A percentile compares a stretch with the other conserved stretches of the same genome.
Evolutionary conservation across 108 stramenopile species (phyloP).

Genomic region (Asterionellopsis glacialis): DNA sequence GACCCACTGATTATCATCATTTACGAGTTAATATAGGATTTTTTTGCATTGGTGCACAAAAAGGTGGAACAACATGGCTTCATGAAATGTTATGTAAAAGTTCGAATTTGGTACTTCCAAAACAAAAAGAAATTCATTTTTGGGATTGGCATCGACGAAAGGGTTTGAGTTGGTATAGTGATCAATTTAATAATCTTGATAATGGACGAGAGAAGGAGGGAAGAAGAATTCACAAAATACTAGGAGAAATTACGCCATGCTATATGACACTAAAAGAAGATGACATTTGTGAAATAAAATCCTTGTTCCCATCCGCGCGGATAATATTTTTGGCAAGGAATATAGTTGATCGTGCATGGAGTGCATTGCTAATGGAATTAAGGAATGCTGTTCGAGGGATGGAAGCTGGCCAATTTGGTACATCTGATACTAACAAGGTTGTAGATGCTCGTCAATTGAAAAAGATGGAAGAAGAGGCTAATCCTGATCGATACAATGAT

Average conservation of each 20-base stretch:
- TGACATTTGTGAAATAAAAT: conserved; percentile 28
- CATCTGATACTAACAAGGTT: not conserved
- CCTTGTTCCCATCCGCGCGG: conserved; percentile 28
- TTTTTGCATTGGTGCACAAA: conserved; percentile 54
- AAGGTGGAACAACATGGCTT: conserved; percentile 56
- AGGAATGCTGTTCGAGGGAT: conserved; percentile 33
- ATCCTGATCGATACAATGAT: conserved; percentile 29
- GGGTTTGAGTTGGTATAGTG: conserved; percentile 46
- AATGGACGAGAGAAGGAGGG: too few species aligned
- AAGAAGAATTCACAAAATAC: too few species aligned
- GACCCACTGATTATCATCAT: conserved; percentile 8
- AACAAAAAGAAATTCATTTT: conserved; percentile 54
- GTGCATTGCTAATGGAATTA: conserved; percentile 49
- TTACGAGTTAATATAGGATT: conserved; percentile 11
- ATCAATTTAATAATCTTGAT: too few species aligned
- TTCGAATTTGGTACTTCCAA: conserved; percentile 19
- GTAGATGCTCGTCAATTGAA: conserved; percentile 1
- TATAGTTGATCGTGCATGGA: conserved; percentile 48
- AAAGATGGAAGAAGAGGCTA: conserved; percentile 23
- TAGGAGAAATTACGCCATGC: conserved; percentile 52
- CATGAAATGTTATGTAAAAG: conserved; percentile 36
- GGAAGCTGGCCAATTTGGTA: conserved; percentile 34
- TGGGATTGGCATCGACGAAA: conserved; percentile 58
- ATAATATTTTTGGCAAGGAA: conserved; percentile 48
- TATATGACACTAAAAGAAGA: conserved; percentile 25